These are phyloP conservation scores for Podospora bellae-mahoneyi DNA, from an alignment of 495 filamentous ascomycete genomes.

Conservation along the genomic window DNA sequence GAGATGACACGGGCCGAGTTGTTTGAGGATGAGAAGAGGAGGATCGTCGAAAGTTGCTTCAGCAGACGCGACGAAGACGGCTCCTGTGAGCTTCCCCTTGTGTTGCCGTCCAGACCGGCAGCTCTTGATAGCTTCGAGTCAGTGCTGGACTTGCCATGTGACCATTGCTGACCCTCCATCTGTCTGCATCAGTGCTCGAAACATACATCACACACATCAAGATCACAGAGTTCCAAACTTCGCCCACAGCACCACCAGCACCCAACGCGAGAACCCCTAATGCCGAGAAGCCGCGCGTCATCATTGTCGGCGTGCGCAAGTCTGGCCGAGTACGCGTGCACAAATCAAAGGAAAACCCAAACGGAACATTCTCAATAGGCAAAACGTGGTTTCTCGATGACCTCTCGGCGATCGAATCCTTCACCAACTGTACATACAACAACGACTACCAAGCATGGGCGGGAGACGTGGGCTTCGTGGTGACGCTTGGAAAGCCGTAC, in stretches of 20 bases:
- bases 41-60: conserved; percentile 91
- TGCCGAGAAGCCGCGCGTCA: conserved; percentile 83
- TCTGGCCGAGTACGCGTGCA: conserved; percentile 92
- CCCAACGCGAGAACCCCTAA: conserved; percentile 60
- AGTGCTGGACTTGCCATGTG: not conserved
- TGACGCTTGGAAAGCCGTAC: conserved; percentile 88
- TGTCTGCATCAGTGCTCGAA: conserved; percentile 61
- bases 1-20: conserved; percentile 71
- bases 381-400: conserved; percentile 98
- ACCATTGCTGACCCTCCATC: not conserved
- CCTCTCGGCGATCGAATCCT: conserved; percentile 74
- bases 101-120: not conserved
- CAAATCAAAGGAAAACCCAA: conserved; percentile 91
- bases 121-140: not conserved
- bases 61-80: conserved; percentile 81
- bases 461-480: conserved; percentile 75
- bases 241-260: conserved; percentile 83
- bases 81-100: conserved; percentile 55
- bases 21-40: conserved; percentile 92
- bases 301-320: conserved; percentile 87
- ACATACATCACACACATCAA: conserved; percentile 97
- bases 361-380: conserved; percentile 92
- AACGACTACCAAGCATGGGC: conserved; percentile 73
- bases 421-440: conserved; percentile 57
- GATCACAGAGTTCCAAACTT: conserved; percentile 76